phyloP scores from a whole-genome alignment of 2,329 filamentous ascomycete genomes.

The Hirsutella thompsonii region DNA sequence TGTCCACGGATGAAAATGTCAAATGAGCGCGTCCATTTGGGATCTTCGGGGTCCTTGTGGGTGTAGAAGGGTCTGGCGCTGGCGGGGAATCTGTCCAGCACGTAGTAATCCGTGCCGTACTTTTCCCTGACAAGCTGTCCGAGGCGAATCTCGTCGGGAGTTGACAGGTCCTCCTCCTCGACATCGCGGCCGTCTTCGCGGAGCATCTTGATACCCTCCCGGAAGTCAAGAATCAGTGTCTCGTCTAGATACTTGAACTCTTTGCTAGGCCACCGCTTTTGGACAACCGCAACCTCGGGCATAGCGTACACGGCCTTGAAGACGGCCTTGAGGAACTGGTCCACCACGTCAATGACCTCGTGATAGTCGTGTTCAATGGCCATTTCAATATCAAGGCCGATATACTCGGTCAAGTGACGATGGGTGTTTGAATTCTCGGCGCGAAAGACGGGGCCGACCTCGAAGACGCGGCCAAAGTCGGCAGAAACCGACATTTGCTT shows the following conservation, averaged over 20 bases:
- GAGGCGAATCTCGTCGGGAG: conserved; percentile 74
- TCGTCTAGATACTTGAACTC: conserved; percentile 80
- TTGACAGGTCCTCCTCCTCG: conserved; percentile 74
- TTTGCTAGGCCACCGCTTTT: conserved; percentile 73
- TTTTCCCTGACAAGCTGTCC: conserved; percentile 77
- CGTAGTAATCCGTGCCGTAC: conserved; percentile 82
- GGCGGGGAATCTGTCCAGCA: conserved; percentile 84
- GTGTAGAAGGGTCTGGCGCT: conserved; percentile 84
- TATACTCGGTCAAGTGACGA: conserved; percentile 88
- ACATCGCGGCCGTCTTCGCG: conserved; percentile 72
- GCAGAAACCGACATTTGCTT: conserved; percentile 90
- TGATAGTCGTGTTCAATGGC: conserved; percentile 79
- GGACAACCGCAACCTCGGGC: conserved; percentile 65
- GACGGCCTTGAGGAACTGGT: conserved; percentile 69
- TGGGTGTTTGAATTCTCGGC: conserved; percentile 95
- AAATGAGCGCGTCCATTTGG: conserved; percentile 75
- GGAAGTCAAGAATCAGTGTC: conserved; percentile 71
- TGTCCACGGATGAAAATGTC: conserved; percentile 91
- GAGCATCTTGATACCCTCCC: conserved; percentile 67
- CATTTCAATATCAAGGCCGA: conserved; percentile 89
- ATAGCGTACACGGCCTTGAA: conserved; percentile 27
- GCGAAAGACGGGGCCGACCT: conserved; percentile 61
- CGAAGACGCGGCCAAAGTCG: conserved; percentile 81
- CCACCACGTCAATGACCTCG: conserved; percentile 69
- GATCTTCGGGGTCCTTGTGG: conserved; percentile 65